phyloP scores from a whole-genome alignment of 2,329 filamentous ascomycete genomes.

The Hypoxylon sp. region DNA sequence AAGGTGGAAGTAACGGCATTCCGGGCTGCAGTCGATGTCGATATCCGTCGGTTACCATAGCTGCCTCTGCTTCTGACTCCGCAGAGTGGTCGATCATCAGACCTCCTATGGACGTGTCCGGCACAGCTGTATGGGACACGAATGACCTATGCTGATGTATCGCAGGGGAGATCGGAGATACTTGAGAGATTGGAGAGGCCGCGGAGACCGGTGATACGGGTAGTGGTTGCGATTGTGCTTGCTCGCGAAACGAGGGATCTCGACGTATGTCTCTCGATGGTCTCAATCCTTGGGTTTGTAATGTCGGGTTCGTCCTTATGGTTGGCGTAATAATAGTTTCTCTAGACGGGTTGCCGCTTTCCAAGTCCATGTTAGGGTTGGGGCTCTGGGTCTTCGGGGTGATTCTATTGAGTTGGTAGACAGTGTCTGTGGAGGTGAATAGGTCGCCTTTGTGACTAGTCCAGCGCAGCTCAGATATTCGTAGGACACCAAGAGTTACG shows the following conservation, averaged over 20 bases:
- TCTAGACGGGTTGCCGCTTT: slow-evolving; percentile 2
- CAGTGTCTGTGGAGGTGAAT: slow-evolving; percentile 35
- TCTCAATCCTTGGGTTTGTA: slow-evolving; percentile 14
- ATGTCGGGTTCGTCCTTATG: slow-evolving; percentile 6
- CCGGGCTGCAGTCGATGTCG: slow-evolving; percentile 29
- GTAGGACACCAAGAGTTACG: slow-evolving; percentile 43
- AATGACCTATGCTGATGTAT: slow-evolving; percentile 20
- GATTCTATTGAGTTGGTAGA: slow-evolving; percentile 22
- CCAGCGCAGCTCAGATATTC: slow-evolving; percentile 46
- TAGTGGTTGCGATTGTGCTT: slow-evolving; percentile 5
- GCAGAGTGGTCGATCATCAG: slow-evolving; percentile 27
- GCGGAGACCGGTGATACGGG: slow-evolving; percentile 33
- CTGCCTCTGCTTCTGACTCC: slow-evolving; percentile 42
- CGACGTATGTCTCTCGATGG: slow-evolving; percentile 10
- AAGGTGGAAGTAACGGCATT: slow-evolving; percentile 45
- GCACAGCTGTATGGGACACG: slow-evolving; percentile 16
- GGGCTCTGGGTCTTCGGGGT: slow-evolving; percentile 16
- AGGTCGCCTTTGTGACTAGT: slow-evolving; percentile 39
- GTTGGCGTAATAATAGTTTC: slow-evolving; percentile 21
- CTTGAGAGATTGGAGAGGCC: slow-evolving; percentile 30
- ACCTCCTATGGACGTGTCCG: slow-evolving; percentile 23
- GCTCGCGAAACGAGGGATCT: slow-evolving; percentile 6
- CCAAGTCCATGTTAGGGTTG: slow-evolving; percentile 3
- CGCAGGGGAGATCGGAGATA: slow-evolving; percentile 37
- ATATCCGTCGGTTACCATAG: slow-evolving; percentile 47